A percentile compares a stretch with the other conserved stretches of the same genome.
Conservation (phyloP, 2,329 filamentous ascomycete genomes). For the Hypoxylon sp. region DNA sequence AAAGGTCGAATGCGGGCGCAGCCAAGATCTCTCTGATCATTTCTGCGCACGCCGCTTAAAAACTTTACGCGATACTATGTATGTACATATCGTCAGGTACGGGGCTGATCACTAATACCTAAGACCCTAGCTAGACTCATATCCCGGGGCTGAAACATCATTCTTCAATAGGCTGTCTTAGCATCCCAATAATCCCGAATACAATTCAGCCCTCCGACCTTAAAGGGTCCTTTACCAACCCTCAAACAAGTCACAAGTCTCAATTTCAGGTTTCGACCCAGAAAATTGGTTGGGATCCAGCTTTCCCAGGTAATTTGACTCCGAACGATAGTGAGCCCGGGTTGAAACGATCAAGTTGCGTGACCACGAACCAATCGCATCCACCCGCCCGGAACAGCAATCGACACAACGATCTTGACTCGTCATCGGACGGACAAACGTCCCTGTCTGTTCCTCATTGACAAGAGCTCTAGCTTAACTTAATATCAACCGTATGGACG, state of each 20-base stretch:
- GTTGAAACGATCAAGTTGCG: slow-evolving; percentile 21
- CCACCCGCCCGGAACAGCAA: slow-evolving; percentile 6
- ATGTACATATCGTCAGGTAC: too few species aligned
- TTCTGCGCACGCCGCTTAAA: neutral
- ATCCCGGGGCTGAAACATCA: slow-evolving; percentile 29
- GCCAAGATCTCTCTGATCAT: slow-evolving; percentile 15
- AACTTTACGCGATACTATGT: too few species aligned
- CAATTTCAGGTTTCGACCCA: slow-evolving; percentile 32
- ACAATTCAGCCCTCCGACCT: slow-evolving; percentile 11
- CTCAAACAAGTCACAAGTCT: slow-evolving; percentile 31
- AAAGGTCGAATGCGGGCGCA: neutral
- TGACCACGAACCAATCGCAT: slow-evolving; percentile 24
- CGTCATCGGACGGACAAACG: slow-evolving; percentile 17
- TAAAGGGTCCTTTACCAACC: slow-evolving; percentile 14
- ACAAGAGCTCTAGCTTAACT: slow-evolving; percentile 1
- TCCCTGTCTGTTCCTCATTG: slow-evolving; percentile 12
- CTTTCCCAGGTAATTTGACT: slow-evolving; percentile 5
- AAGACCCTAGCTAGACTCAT: neutral
- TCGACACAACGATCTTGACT: slow-evolving; percentile 10
- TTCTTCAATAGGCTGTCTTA: slow-evolving; percentile 26
- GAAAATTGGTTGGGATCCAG: slow-evolving; percentile 8
- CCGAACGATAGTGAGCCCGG: slow-evolving; percentile 11
- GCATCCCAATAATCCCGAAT: slow-evolving; percentile 11
- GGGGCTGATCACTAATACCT: neutral
- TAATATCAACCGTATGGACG: slow-evolving; percentile 1